A percentile compares a stretch with the other conserved stretches of the same genome.
phyloP scores from a whole-genome alignment of 2,329 filamentous ascomycete genomes.

The Apiospora marii region DNA sequence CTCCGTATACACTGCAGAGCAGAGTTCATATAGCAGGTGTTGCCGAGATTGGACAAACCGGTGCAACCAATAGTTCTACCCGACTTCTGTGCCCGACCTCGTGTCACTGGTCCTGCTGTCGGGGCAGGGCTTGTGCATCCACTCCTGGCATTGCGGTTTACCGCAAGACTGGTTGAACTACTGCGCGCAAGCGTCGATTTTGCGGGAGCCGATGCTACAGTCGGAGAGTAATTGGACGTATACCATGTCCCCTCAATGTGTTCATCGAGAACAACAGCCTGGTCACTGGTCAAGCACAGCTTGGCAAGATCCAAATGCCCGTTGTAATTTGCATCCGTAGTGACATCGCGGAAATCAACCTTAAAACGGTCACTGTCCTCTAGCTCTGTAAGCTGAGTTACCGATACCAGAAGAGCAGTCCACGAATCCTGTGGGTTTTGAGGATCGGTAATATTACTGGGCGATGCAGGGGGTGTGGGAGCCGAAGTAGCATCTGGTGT shows the following conservation, averaged over 20 bases:
- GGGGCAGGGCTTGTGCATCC: constrained; percentile 74
- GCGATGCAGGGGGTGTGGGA: constrained; percentile 42
- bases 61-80: constrained; percentile 79
- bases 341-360: constrained; percentile 72
- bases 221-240: constrained; percentile 58
- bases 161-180: constrained; percentile 42
- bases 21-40: constrained; percentile 99
- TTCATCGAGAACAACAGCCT: constrained; percentile 86
- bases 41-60: constrained; percentile 89
- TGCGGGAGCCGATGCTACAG: constrained; percentile 39
- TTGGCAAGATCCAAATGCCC: constrained; percentile 72
- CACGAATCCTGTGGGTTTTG: constrained; percentile 42
- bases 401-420: constrained; percentile 65
- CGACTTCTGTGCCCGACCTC: constrained; percentile 74
- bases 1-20: constrained; percentile 93
- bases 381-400: constrained; percentile 68
- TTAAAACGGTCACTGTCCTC: constrained; percentile 69
- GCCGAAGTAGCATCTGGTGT: constrained; percentile 45
- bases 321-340: constrained; percentile 78
- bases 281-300: constrained; percentile 74
- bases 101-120: constrained; percentile 65
- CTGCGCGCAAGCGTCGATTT: constrained; percentile 48
- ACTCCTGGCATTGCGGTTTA: constrained; percentile 59
- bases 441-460: constrained; percentile 29
- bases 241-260: constrained; percentile 66